Evolutionary conservation across 2,329 filamentous ascomycete species (phyloP).

Genomic region (Tolypocladium guangdongense): DNA sequence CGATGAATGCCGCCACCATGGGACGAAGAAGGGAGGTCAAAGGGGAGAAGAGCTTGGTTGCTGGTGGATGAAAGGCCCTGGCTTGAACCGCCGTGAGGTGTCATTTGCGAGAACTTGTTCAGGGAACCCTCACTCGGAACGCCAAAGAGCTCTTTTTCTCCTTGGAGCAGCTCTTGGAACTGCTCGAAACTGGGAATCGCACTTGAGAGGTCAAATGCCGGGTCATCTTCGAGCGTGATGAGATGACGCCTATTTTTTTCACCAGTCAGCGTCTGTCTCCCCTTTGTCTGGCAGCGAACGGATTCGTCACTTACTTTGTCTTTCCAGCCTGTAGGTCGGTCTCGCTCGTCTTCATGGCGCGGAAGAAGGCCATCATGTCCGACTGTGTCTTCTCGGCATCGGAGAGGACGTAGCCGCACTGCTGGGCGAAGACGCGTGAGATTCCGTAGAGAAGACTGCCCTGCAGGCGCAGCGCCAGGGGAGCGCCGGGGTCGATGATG

Average conservation of each 20-base stretch:
- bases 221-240: slow-evolving; percentile 72
- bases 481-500: slow-evolving; percentile 72
- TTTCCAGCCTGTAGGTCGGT: slow-evolving; percentile 63
- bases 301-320: slow-evolving; percentile 51
- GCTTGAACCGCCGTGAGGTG: slow-evolving; percentile 22
- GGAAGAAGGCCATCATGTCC: slow-evolving; percentile 59
- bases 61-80: slow-evolving; percentile 19
- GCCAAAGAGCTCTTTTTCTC: slow-evolving; percentile 19
- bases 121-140: slow-evolving; percentile 25
- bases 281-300: slow-evolving; percentile 4
- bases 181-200: slow-evolving; percentile 21
- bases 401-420: slow-evolving; percentile 74
- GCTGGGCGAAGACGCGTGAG: slow-evolving; percentile 74
- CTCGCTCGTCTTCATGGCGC: slow-evolving; percentile 38
- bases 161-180: slow-evolving; percentile 26
- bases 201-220: slow-evolving; percentile 46
- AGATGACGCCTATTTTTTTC: slow-evolving; percentile 51
- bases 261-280: slow-evolving; percentile 9
- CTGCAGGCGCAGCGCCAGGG: slow-evolving; percentile 82
- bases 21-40: slow-evolving; percentile 24
- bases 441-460: slow-evolving; percentile 81
- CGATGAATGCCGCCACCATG: slow-evolving; percentile 19
- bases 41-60: slow-evolving; percentile 14
- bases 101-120: slow-evolving; percentile 32
- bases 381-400: slow-evolving; percentile 69